Evolutionary conservation across 768 basidiomycete genomes (phyloP), one percentile per base, ranked within the genome.

Genomic region (Pleurotus platypus): DNA sequence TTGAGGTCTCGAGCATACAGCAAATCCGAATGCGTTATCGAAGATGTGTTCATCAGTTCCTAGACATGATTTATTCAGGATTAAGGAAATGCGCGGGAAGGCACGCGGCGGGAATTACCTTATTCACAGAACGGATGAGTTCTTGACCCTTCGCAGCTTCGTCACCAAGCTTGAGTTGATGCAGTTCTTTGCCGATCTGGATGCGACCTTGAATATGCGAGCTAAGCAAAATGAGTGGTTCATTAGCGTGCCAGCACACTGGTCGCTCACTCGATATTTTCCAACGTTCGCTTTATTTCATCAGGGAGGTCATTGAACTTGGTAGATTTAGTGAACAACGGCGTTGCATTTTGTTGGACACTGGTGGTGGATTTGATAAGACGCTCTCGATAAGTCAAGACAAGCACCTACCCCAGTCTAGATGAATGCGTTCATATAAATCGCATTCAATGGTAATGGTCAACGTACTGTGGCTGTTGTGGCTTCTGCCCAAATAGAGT

Each of bases 291-390:
- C 70, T 84, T 89, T 18, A 85, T 59, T 2, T 83, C 77, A 50
- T 92, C 90, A 1, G 89, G 85, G 3, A 92, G 70, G 66, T 93
- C 91, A 55, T 92, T 93, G 69, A 91, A 93, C 65, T 90, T 92
- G 0, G 89, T 90, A 0, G 76, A 71, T 65, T 78, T 82, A 4
- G 75, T 73, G 62, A 86, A 81, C 5, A 74, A 72, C 8, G 78
- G 75, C 26, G 67, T 62, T 26, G 57, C 58, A 40, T 62, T 61
- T 6, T 58, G 45, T 12, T 49, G 57, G 54, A 15, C 38, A 50
- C 27, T 18, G 64, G 62, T 56, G 71, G 69, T 30, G 56, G 24
- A 45, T 40, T 50, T 53, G 46, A 26, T 22, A 46, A 53, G 42
- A 53, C 16, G 51, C 40, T 24, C 22, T 18, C 27, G 40, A 16